Evolutionary conservation across 2,329 filamentous ascomycete species (phyloP), one percentile per base, ranked within the genome.

Genomic region (Stachybotrys chlorohalonatus): DNA sequence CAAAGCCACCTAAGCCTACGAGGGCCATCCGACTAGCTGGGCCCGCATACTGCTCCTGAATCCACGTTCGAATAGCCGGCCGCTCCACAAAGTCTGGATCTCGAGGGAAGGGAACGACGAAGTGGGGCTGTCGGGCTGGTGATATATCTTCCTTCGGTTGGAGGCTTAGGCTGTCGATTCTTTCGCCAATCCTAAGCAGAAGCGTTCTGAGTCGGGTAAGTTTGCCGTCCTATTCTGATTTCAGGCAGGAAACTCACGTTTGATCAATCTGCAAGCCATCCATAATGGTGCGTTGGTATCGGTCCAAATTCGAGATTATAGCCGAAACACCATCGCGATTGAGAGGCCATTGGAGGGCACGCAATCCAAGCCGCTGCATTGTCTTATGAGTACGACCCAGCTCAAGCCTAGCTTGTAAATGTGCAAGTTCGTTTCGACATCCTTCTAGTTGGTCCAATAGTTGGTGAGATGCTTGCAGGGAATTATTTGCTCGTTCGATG

Each of bases 21-120:
- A 39, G 36, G 7, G 36, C 36, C 36, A 39, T 49, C 32, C 59
- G 52, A 0, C 16, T 51, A 11, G 13, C 31, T 3, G 51, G 2
- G 11, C 45, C 11, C 2, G n/a, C 16, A 16, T 59, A 55, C 45
- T 51, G 56, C 5, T 50, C 31, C 39, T 53, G 49, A 6, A 54
- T 54, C 59, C 52, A 58, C 30, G 11, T 5, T 50, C 51, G 45
- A n/a, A 60, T 54, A 0, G 46, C 17, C 16, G 59, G 49, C 4
- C 58, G 53, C 6, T 56, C 8, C n/a, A 60, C 47, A 32, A 58
- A 60, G 11, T 59, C 47, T 11, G 57, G 50, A 24, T 60, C 56
- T n/a, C 36, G 49, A 51, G 54, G 53, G 15, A 59, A 60, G 11
- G 55, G 57, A 17, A 60, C 39, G 2, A 52, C 13, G 50, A 49